A percentile compares a stretch with the other conserved stretches of the same genome.
These are phyloP conservation scores for Penicillium canariense DNA, from an alignment of 495 filamentous ascomycete species.

Conservation along the genomic window DNA sequence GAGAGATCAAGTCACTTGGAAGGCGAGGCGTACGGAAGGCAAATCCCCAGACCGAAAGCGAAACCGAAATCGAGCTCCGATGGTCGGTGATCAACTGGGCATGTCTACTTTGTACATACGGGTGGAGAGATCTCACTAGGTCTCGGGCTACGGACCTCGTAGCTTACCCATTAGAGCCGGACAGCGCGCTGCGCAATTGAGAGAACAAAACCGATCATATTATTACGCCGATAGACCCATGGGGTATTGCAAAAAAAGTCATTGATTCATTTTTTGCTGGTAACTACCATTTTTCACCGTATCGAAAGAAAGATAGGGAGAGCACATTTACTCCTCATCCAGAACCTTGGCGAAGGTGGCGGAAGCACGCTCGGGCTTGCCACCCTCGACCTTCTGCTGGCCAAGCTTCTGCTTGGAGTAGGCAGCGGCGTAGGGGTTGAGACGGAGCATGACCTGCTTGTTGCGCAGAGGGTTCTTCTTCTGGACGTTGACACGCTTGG, in stretches of 20 bases:
- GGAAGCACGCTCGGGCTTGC: constrained; percentile 51
- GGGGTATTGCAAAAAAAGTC: constrained; percentile 36
- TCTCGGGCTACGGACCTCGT: neutral
- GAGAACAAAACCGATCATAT: constrained; percentile 34
- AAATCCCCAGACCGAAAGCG: too few relatives aligned
- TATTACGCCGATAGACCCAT: constrained; percentile 29
- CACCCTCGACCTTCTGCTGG: constrained; percentile 53
- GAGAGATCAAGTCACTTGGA: too few relatives aligned
- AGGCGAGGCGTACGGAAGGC: too few relatives aligned
- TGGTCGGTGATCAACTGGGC: too few relatives aligned
- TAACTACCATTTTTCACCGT: constrained; percentile 29
- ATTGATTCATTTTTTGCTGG: constrained; percentile 35
- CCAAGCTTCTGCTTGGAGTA: constrained; percentile 83
- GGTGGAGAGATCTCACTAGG: too few relatives aligned
- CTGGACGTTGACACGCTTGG: constrained; percentile 87
- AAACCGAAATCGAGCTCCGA: too few relatives aligned
- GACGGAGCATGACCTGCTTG: constrained; percentile 92
- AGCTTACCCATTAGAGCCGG: constrained; percentile 14
- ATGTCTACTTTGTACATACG: too few relatives aligned
- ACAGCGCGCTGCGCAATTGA: constrained; percentile 3
- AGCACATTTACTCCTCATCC: constrained; percentile 50
- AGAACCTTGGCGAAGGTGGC: constrained; percentile 53
- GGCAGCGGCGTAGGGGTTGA: constrained; percentile 92
- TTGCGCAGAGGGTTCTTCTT: constrained; percentile 99
- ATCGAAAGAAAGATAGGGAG: constrained; percentile 18